Base-by-base conservation (phyloP, 1,139 yeast genomes). In the Chernovozyma sophiae-reginae region DNA sequence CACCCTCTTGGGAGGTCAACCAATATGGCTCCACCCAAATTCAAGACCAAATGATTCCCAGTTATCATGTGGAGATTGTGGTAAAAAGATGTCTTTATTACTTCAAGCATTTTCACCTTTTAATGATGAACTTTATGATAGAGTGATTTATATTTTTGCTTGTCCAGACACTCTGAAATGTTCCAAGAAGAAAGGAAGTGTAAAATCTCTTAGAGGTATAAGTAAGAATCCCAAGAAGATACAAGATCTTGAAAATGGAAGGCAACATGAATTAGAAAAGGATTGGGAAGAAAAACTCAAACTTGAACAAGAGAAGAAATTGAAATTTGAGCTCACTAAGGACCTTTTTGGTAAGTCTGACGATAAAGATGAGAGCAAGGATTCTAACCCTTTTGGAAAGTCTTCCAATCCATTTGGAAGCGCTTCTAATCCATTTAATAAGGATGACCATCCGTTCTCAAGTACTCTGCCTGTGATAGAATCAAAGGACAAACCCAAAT, bases 71-170 rank as follows among this genome's bases (percentile, higher is more conserved):
- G 76, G 73, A 36, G 72, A 71, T 41, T 92, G 98, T 61, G 58
- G 63, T 0, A 57, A 64, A 11, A 62, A 70, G 24, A 68, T 87
- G 82, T 79, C 86, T 7, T 61, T 90, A 35, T 63, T 89, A 28
- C 61, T 81, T 2, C 97, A 92, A 56, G 83, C 92, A 2, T 82
- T 73, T 58, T 83, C 96, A 1, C 94, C 95, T 2, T 57, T 86
- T 33, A 86, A 79, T 22, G 74, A 73, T 27, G 72, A 80, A n/a
- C 62, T 74, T 34, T 86, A 89, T 53, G 97, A 89, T 50, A 72
- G 98, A 40, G 80, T 80, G 11, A 58, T 92, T 20, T 92, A 92
- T 53, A 72, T 90, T 0, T 84, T 90, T 58, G 79, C 79, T 2
- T 92, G 98, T 60, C 65, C 72, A 33, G 71, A 77, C 35, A 62